Evolutionary conservation across 1,284 basidiomycete genomes (phyloP).

Genomic region (Thelephora terrestris): DNA sequence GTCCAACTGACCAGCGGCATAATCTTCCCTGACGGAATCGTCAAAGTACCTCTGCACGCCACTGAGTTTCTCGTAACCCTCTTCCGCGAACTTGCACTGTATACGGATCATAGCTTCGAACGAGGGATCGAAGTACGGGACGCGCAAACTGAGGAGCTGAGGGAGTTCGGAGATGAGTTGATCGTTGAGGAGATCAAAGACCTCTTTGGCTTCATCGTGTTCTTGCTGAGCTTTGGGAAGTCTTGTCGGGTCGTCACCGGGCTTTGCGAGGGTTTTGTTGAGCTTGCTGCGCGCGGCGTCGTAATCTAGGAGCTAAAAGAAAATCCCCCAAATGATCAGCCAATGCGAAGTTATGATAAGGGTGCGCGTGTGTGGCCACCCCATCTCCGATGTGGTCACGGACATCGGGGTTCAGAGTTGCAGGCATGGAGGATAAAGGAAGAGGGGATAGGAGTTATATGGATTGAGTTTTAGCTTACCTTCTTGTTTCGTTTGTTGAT

Average conservation of each 20-base stretch:
- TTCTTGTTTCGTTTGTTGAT: conserved; percentile 96
- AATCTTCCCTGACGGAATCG: conserved; percentile 89
- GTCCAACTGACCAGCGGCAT: conserved; percentile 93
- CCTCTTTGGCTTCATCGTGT: conserved; percentile 85
- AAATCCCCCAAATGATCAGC: background rate
- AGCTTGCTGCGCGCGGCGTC: conserved; percentile 85
- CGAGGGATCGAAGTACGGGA: conserved; percentile 96
- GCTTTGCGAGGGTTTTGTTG: conserved; percentile 88
- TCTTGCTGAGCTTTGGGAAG: conserved; percentile 92
- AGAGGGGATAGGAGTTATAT: background rate
- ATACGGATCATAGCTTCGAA: conserved; percentile 99
- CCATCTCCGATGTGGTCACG: no score
- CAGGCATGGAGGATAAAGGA: no score
- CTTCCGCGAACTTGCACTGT: conserved; percentile 94
- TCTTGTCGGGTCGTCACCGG: conserved; percentile 87
- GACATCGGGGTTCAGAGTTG: no score
- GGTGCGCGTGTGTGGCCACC: no score
- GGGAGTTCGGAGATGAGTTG: conserved; percentile 90
- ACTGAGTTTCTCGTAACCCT: conserved; percentile 96
- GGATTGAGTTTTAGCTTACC: conserved; percentile 32
- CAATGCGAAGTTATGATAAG: background rate
- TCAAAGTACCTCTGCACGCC: conserved; percentile 93
- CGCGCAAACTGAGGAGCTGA: conserved; percentile 85
- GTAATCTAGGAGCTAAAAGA: conserved; percentile 80
- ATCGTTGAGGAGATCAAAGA: conserved; percentile 90